Evolutionary conservation across 257 asterid genomes (phyloP).

Genomic region (Linaria vulgaris): DNA sequence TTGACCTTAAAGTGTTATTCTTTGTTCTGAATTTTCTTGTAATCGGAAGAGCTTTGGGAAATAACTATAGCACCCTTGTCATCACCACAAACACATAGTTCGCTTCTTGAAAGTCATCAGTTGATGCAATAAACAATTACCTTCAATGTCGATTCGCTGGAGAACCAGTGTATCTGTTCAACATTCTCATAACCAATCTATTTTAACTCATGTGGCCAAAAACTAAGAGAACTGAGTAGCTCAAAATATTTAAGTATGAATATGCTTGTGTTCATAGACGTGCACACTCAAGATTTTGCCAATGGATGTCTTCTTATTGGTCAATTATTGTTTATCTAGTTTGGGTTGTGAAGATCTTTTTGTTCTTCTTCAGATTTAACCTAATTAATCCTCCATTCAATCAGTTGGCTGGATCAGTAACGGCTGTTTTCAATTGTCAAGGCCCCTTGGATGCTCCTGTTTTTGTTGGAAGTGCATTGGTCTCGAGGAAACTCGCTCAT

Average conservation of each 20-base stretch:
- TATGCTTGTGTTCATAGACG: slow-evolving; percentile 6
- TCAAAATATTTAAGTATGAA: not conserved
- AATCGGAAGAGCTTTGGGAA: not conserved
- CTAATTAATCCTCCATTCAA: slow-evolving; percentile 28
- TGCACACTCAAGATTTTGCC: not conserved
- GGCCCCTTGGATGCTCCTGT: slow-evolving; percentile 98
- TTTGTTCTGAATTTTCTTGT: slow-evolving; percentile 21
- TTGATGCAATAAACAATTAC: not conserved
- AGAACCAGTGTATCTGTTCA: slow-evolving; percentile 2
- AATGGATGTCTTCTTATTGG: not conserved
- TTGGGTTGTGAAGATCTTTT: not conserved
- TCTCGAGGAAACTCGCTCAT: slow-evolving; percentile 78
- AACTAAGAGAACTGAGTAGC: slow-evolving; percentile 9
- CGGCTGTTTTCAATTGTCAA: slow-evolving; percentile 97
- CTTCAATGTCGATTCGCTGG: not conserved
- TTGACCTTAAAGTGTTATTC: slow-evolving; percentile 14
- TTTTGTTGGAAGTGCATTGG: slow-evolving; percentile 95
- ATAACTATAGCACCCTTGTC: not conserved
- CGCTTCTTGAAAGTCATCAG: slow-evolving; percentile 5
- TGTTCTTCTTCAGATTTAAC: slow-evolving; percentile 11
- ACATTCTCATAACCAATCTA: slow-evolving; percentile 1
- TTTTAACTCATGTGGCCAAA: slow-evolving; percentile 7
- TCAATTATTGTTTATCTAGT: slow-evolving; percentile 3
- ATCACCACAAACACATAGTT: slow-evolving; percentile 1
- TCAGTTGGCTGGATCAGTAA: slow-evolving; percentile 97